These are phyloP conservation scores for Apiospora arundinis DNA, from an alignment of 2,329 filamentous ascomycete species.

Conservation along the genomic window DNA sequence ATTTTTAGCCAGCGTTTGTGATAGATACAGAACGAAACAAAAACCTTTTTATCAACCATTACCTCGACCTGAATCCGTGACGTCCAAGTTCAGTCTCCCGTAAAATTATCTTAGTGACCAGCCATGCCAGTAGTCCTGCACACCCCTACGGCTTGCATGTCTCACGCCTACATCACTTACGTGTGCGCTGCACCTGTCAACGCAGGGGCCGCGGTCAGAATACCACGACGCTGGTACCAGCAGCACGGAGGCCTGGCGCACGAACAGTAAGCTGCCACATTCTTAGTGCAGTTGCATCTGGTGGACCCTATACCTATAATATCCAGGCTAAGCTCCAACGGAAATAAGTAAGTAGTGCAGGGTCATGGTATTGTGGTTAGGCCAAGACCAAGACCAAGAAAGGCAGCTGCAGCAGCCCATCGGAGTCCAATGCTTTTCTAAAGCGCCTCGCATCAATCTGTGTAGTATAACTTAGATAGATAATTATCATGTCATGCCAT, in stretches of 20 bases:
- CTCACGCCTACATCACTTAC: background rate
- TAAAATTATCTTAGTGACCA: background rate
- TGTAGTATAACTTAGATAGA: background rate
- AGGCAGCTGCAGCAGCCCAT: background rate
- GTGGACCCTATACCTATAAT: slow-evolving; percentile 12
- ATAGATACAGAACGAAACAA: slow-evolving; percentile 1
- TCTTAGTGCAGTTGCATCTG: background rate
- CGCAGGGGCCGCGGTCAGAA: background rate
- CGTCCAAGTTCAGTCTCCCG: background rate
- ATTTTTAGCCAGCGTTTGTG: background rate
- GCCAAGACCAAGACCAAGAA: too few relatives aligned
- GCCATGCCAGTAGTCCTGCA: background rate
- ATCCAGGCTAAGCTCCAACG: background rate
- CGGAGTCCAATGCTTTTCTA: background rate
- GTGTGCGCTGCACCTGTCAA: background rate
- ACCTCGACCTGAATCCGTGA: background rate
- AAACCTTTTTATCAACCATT: background rate
- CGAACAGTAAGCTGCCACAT: background rate
- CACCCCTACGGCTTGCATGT: background rate
- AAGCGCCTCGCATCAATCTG: background rate
- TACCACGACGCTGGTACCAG: background rate
- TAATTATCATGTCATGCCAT: background rate
- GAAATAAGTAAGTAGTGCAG: background rate
- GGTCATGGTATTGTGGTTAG: too few relatives aligned
- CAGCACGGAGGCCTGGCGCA: background rate